phyloP scores from a whole-genome alignment of 1,284 basidiomycete species.

The Sutorius eximius region DNA sequence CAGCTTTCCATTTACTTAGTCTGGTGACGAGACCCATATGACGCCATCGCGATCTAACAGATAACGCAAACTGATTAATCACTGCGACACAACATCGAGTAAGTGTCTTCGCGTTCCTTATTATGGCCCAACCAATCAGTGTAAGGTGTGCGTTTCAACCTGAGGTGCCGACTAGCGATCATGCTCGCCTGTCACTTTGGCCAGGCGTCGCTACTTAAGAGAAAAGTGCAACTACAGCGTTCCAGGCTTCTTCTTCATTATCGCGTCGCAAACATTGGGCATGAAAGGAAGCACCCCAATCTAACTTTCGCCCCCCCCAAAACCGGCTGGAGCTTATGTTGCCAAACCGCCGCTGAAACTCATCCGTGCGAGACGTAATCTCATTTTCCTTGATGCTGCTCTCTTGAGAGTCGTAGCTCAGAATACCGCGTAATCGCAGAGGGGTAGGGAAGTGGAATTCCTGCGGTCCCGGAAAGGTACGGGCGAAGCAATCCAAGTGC shows the following conservation, averaged over 20 bases:
- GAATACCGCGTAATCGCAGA: slow-evolving; percentile 7
- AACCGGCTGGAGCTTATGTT: not conserved
- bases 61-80: no score
- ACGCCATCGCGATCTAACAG: no score
- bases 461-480: slow-evolving; percentile 2
- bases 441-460: not conserved
- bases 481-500: slow-evolving; percentile 11
- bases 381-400: accelerated
- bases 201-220: not conserved
- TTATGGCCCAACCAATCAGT: not conserved
- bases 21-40: no score
- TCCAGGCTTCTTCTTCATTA: slow-evolving; percentile 12
- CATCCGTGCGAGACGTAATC: accelerated
- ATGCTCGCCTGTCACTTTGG: not conserved
- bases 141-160: no score
- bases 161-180: no score
- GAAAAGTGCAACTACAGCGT: slow-evolving; percentile 12
- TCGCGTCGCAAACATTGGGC: not conserved
- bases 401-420: slow-evolving; percentile 3
- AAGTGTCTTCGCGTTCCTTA: not conserved
- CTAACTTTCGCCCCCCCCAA: not conserved
- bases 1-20: no score
- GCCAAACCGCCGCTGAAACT: not conserved
- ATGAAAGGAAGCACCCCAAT: slow-evolving; percentile 8
- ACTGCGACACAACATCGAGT: no score